phyloP scores from a whole-genome alignment of 257 asterid genomes.

The Solanum etuberosum region DNA sequence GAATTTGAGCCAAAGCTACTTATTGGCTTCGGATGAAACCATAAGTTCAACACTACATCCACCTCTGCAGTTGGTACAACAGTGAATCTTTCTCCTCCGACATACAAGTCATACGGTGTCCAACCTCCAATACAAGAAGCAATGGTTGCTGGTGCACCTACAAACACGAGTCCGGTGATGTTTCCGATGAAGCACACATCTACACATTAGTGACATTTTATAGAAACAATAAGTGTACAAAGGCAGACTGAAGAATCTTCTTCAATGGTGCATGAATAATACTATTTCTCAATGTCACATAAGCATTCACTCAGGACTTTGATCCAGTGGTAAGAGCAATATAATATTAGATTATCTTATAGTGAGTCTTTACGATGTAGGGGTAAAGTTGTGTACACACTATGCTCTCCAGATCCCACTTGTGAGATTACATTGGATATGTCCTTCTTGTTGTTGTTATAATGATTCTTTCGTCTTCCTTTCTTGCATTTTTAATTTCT shows the following conservation, averaged over 20 bases:
- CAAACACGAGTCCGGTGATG: slow-evolving; percentile 29
- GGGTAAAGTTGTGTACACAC: background rate
- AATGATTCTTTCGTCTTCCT: background rate
- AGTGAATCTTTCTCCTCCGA: slow-evolving; percentile 5
- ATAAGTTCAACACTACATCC: background rate
- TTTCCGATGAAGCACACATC: slow-evolving; percentile 41
- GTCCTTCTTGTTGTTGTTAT: background rate
- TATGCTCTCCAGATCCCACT: rapidly evolving
- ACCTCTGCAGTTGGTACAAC: slow-evolving; percentile 59
- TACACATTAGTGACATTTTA: slow-evolving; percentile 25
- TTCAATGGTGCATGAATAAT: background rate
- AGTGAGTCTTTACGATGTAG: background rate
- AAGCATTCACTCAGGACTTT: background rate
- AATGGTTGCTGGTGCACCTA: slow-evolving; percentile 38
- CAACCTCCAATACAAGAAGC: slow-evolving; percentile 33
- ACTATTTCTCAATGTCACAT: background rate
- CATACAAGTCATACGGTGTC: slow-evolving; percentile 45
- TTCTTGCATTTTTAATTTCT: background rate
- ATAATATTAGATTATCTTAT: background rate
- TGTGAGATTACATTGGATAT: background rate
- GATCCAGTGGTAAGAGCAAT: background rate
- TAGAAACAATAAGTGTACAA: background rate
- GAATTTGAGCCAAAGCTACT: background rate
- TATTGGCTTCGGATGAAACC: background rate
- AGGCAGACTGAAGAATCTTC: background rate